Evolutionary conservation across 305 asterid genomes (phyloP).

Genomic region (Fraxinus velutina): DNA sequence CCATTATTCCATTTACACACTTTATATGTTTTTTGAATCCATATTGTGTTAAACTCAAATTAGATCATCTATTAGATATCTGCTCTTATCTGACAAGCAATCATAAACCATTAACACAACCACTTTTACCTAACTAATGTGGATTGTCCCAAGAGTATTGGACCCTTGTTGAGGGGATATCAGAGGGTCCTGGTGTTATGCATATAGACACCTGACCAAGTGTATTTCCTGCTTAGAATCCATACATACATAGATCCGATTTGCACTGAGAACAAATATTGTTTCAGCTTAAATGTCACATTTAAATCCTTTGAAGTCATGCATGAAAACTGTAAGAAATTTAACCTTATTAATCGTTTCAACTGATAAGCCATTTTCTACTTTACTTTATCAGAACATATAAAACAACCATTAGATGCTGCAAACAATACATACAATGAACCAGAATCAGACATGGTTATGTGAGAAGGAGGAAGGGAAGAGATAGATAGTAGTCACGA

Average conservation of each 20-base stretch:
- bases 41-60: not conserved
- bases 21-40: not conserved
- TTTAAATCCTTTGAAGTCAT: not conserved
- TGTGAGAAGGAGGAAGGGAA: not conserved
- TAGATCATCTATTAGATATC: not conserved
- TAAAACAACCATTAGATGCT: not conserved
- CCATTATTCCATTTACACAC: not conserved
- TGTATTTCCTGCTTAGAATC: not conserved
- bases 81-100: not conserved
- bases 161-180: not conserved
- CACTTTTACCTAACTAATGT: not conserved
- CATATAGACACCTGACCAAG: not conserved
- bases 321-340: not conserved
- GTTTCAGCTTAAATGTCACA: not conserved
- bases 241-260: not conserved
- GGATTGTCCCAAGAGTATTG: not conserved
- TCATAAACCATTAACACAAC: not conserved
- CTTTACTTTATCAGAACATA: not conserved
- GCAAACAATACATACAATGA: not conserved
- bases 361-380: not conserved
- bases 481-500: not conserved
- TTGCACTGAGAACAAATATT: not conserved
- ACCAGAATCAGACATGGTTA: not conserved
- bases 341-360: not conserved
- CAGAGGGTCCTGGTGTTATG: not conserved